These are phyloP conservation scores for Diaporthe eres DNA, from an alignment of 2,329 filamentous ascomycete genomes.

Conservation along the genomic window DNA sequence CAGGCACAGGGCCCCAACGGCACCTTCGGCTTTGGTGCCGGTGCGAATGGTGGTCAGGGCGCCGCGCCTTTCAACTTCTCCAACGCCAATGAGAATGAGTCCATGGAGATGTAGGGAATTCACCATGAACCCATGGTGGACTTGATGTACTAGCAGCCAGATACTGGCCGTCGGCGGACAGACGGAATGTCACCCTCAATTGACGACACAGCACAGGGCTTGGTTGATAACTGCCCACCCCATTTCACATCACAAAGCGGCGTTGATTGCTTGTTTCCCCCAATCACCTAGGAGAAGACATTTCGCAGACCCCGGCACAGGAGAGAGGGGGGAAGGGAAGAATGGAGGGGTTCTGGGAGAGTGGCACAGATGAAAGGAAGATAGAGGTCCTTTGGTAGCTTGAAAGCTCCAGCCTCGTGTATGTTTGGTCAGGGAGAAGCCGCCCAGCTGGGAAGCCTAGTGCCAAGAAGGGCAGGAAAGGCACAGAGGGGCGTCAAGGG, in stretches of 20 bases:
- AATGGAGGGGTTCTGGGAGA: neutral
- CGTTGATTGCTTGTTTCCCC: conserved; percentile 49
- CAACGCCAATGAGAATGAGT: conserved; percentile 77
- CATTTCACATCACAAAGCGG: conserved; percentile 50
- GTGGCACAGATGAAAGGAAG: neutral
- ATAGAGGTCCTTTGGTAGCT: conserved; percentile 71
- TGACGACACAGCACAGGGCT: conserved; percentile 50
- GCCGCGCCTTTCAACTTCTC: conserved; percentile 86
- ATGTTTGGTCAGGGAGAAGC: conserved; percentile 44
- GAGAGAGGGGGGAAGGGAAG: conserved; percentile 46
- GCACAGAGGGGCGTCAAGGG: conserved; percentile 48
- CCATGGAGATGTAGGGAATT: conserved; percentile 73
- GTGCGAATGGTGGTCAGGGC: conserved; percentile 74
- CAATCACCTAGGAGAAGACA: conserved; percentile 37
- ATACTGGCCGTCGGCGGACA: conserved; percentile 22
- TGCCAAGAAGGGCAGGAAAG: conserved; percentile 47
- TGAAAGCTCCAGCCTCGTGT: conserved; percentile 73
- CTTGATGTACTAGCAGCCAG: conserved; percentile 21
- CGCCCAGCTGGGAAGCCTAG: conserved; percentile 43
- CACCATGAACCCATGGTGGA: conserved; percentile 20
- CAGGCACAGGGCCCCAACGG: conserved; percentile 78
- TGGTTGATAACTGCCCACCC: conserved; percentile 44
- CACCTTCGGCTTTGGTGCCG: conserved; percentile 85
- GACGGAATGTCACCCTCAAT: conserved; percentile 31
- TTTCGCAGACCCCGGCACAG: conserved; percentile 36